Evolutionary conservation across 352 stramenopile genomes (phyloP), one percentile per base, ranked within the genome.

Genomic region (Blastocystis sp.): DNA sequence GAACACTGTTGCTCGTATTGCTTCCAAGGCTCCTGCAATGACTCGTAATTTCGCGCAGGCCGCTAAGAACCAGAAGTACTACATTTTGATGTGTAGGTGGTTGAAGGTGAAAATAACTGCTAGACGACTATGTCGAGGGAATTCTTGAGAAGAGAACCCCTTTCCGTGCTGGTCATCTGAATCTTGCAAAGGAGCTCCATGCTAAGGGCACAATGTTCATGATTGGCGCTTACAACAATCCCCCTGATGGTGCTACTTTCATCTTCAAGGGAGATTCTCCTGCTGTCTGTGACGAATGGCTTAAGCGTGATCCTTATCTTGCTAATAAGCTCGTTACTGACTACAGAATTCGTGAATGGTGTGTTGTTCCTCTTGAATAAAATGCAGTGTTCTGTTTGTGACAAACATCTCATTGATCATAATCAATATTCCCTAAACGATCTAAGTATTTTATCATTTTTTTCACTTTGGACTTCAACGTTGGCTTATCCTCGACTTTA

Each of bases 311-410:
- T 45, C 77, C 77, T 56, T 88, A 79, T 53, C 62, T 88, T 18
- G 62, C 62, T 29, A 88, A 88, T 34, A 79, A 79, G 43, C 77
- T 88, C 26, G 77, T 88, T 29, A 88, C 77, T 47, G 59, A 76
- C 50, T 88, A 88, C 66, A 79, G 66, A 88, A 88, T 88, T 53
- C 77, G 77, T 64, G 77, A 88, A 29, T 88, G 77, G 77, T 88
- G 77, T 29, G 77, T 88, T 45, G 77, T 88, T 88, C 77, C 77
- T 88, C 77, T 88, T 79, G 77, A 88, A 77, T 88, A 88, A 88
- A 45, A 20, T 39, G 20, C 50, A 13, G 3, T n/a, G 15, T 3
- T 80, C 9, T 84, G 26, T 84, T 37, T 84, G 20, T 80, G 18
- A 66, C 73, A 84, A 66, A 64, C 43, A 84, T 43, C 34, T 6